phyloP scores from a whole-genome alignment of 768 basidiomycete genomes.

The Amanita thiersii region DNA sequence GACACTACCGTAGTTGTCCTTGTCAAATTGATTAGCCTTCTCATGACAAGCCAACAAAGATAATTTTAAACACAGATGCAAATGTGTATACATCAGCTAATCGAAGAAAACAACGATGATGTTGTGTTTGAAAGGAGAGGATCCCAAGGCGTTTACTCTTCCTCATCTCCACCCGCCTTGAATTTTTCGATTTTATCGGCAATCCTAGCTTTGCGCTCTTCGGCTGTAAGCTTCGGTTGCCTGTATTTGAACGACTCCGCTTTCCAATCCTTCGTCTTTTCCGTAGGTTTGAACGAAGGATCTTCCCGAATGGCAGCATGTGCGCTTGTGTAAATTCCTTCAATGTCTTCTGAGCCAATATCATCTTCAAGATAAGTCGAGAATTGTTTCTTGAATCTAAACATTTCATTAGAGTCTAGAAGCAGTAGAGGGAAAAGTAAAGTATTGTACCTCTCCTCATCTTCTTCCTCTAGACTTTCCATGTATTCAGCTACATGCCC shows the following conservation, averaged over 20 bases:
- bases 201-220: constrained; percentile 73
- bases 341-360: constrained; percentile 92
- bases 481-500: constrained; percentile 99
- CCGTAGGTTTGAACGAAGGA: constrained; percentile 81
- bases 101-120: constrained; percentile 4
- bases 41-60: too few species aligned
- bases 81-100: too few species aligned
- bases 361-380: constrained; percentile 92
- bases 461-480: constrained; percentile 99
- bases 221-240: constrained; percentile 59
- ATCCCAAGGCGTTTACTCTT: constrained; percentile 32
- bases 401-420: background rate
- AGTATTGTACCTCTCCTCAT: constrained; percentile 77
- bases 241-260: constrained; percentile 72
- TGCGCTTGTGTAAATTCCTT: constrained; percentile 90
- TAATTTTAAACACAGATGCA: too few species aligned
- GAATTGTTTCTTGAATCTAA: constrained; percentile 96
- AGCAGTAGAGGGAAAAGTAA: background rate
- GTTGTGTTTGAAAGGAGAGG: constrained; percentile 6
- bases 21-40: too few species aligned
- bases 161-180: constrained; percentile 57
- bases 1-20: too few species aligned
- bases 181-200: constrained; percentile 87
- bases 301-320: constrained; percentile 96
- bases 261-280: constrained; percentile 90